These are phyloP conservation scores for Entomophthora muscae DNA, from an alignment of 371 early-diverging fungal species.

Conservation along the genomic window DNA sequence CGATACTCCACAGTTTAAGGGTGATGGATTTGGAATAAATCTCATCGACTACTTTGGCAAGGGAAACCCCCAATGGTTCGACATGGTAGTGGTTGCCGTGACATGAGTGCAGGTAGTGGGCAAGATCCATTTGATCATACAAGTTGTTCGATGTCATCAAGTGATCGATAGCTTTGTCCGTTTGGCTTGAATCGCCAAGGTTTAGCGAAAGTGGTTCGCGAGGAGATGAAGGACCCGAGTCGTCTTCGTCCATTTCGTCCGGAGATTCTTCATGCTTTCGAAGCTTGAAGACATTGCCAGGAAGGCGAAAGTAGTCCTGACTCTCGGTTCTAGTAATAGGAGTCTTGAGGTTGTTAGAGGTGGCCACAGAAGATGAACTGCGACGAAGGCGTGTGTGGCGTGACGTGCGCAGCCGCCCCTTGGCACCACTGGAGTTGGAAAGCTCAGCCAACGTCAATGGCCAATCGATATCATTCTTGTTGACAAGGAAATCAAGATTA, in stretches of 20 bases:
- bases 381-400: not conserved
- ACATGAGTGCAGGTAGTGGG: constrained; percentile 66
- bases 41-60: constrained; percentile 52
- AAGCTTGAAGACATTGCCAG: constrained; percentile 22
- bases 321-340: constrained; percentile 10
- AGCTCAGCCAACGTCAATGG: constrained; percentile 35
- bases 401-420: constrained; percentile 16
- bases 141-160: constrained; percentile 47
- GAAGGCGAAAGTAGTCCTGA: constrained; percentile 10
- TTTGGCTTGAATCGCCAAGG: constrained; percentile 40
- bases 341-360: constrained; percentile 7
- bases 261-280: constrained; percentile 20
- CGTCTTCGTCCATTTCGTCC: constrained; percentile 11
- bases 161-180: constrained; percentile 38
- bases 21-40: constrained; percentile 59
- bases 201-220: constrained; percentile 36
- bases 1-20: constrained; percentile 58
- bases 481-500: constrained; percentile 67
- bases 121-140: constrained; percentile 64
- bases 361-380: constrained; percentile 7
- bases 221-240: constrained; percentile 15
- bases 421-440: constrained; percentile 16
- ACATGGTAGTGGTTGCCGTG: constrained; percentile 33
- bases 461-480: constrained; percentile 54
- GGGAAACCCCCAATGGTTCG: constrained; percentile 27